Evolutionary conservation across 176 grass and related monocot genomes (phyloP).

Genomic region (Triticum monococcum): DNA sequence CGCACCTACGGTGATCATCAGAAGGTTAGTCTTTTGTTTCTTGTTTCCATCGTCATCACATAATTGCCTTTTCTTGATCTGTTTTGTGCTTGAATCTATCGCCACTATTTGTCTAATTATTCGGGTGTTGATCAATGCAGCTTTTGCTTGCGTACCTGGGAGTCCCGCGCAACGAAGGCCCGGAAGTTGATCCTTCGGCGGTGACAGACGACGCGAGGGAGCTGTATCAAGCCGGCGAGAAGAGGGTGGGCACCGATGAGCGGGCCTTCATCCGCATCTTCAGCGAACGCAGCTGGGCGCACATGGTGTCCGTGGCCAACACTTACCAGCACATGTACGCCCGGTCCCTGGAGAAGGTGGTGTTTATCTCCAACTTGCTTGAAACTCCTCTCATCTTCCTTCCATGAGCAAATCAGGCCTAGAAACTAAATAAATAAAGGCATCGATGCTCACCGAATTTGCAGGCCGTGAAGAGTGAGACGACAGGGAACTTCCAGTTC

Average conservation of each 20-base stretch:
- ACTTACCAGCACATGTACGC: constrained; percentile 56
- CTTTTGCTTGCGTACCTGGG: constrained; percentile 63
- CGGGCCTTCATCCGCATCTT: constrained; percentile 72
- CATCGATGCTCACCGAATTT: neutral
- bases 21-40: constrained; percentile 3
- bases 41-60: neutral
- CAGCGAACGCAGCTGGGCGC: constrained; percentile 51
- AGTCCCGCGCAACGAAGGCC: constrained; percentile 38
- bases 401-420: neutral
- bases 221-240: constrained; percentile 73
- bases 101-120: neutral
- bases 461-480: constrained; percentile 63
- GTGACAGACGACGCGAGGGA: constrained; percentile 55
- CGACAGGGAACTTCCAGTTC: constrained; percentile 64
- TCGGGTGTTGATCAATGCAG: neutral
- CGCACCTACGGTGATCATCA: constrained; percentile 72
- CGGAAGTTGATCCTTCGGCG: constrained; percentile 31
- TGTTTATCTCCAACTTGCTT: neutral
- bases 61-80: neutral
- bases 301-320: constrained; percentile 55
- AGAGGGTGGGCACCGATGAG: constrained; percentile 76
- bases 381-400: neutral
- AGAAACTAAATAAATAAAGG: neutral
- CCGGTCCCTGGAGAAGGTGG: constrained; percentile 42
- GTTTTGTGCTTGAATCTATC: neutral